Evolutionary conservation across 345 rosid genomes (phyloP).

Genomic region (Lumnitzera littorea): DNA sequence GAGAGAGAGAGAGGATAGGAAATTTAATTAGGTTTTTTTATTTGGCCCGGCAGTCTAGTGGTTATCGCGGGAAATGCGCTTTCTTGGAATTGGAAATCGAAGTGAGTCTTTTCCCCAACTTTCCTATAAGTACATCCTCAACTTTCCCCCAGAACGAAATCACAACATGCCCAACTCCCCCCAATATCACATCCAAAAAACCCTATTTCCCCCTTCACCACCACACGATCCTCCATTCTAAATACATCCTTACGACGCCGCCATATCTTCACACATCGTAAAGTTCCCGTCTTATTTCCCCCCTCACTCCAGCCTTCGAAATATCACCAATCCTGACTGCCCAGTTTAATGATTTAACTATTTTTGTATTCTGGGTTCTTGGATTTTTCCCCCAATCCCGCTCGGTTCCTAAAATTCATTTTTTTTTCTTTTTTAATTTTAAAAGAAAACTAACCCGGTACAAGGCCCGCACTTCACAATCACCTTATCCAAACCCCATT

Average conservation of each 20-base stretch:
- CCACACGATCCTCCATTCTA: conserved; percentile 6
- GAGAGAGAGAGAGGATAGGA: no score
- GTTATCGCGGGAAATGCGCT: neutral
- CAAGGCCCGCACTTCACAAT: no score
- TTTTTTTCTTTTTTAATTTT: no score
- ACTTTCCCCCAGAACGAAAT: neutral
- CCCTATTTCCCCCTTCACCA: neutral
- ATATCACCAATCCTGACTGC: neutral
- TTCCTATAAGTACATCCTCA: neutral
- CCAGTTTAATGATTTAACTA: neutral
- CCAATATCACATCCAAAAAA: neutral
- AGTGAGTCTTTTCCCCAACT: neutral
- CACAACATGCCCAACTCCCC: neutral
- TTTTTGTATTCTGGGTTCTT: neutral
- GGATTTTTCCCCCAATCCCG: no score
- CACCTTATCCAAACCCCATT: neutral
- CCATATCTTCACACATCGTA: neutral
- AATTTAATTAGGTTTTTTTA: no score
- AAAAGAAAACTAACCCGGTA: no score
- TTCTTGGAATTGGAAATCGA: no score
- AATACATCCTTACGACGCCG: neutral
- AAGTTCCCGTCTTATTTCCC: neutral
- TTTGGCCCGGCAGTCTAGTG: neutral
- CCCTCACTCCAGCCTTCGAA: neutral
- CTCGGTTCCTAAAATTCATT: no score